Conservation (phyloP, 257 asterid species). For the Prunella vulgaris region DNA sequence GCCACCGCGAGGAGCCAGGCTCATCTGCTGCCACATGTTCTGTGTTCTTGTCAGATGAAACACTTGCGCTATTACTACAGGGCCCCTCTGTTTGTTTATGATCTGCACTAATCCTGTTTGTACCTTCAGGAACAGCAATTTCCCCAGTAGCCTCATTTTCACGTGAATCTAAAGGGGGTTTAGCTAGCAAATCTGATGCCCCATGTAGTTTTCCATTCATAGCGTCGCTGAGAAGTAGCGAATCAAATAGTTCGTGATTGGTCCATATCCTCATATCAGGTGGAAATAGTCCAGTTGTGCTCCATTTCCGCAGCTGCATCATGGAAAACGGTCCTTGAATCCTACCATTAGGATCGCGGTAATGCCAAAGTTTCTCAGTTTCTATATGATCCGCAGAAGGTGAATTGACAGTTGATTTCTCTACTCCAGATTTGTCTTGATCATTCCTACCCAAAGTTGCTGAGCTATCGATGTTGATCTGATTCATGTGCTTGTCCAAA, state of each 20-base stretch:
- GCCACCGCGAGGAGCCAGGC: conserved; percentile 36
- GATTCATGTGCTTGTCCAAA: conserved; percentile 33
- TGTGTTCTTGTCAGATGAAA: conserved; percentile 22
- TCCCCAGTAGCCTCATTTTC: conserved; percentile 29
- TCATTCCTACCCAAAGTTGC: conserved; percentile 27
- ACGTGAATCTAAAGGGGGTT: conserved; percentile 31
- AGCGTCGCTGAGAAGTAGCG: conserved; percentile 65
- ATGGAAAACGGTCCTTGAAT: conserved; percentile 95
- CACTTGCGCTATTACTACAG: background rate
- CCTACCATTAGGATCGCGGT: conserved; percentile 87
- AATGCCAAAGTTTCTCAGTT: conserved; percentile 86
- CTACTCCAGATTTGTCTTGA: conserved; percentile 44
- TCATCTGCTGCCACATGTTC: conserved; percentile 35
- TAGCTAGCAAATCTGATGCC: conserved; percentile 35
- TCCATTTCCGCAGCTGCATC: conserved; percentile 82
- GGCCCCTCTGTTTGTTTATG: conserved; percentile 23
- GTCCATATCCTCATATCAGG: conserved; percentile 90
- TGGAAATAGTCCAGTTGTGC: conserved; percentile 77
- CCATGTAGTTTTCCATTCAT: conserved; percentile 49
- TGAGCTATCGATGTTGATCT: conserved; percentile 22
- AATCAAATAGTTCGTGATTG: conserved; percentile 63
- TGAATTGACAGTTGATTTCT: conserved; percentile 39
- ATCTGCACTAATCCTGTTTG: conserved; percentile 2
- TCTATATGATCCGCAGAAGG: conserved; percentile 45
- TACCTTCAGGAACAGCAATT: conserved; percentile 7